Evolutionary conservation across 139 green algal species (phyloP).

Genomic region (Chlorokybus atmophyticus): DNA sequence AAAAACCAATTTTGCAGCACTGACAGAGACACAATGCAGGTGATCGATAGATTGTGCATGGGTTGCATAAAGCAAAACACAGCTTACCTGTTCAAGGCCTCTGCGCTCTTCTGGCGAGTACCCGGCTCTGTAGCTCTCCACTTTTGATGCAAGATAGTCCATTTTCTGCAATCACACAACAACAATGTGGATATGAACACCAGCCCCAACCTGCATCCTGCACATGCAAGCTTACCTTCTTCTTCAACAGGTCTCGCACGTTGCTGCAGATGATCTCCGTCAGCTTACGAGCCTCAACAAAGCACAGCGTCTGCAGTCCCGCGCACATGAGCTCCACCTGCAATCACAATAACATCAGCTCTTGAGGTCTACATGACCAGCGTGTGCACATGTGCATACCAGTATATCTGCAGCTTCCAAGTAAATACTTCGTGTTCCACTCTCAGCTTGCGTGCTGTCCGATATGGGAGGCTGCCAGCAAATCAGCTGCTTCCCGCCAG

Average conservation of each 20-base stretch:
- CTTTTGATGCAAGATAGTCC: background rate
- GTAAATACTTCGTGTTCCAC: too few relatives aligned
- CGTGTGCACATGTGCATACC: too few relatives aligned
- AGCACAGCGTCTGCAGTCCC: slow-evolving; percentile 14
- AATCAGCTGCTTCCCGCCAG: slow-evolving; percentile 12
- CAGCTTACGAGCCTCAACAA: slow-evolving; percentile 20
- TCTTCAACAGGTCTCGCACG: slow-evolving; percentile 9
- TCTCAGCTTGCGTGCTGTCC: slow-evolving; percentile 10
- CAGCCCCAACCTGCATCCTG: too few relatives aligned
- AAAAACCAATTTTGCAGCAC: too few relatives aligned
- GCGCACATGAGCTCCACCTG: slow-evolving; percentile 1
- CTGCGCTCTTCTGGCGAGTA: slow-evolving; percentile 14
- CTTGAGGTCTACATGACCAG: too few relatives aligned
- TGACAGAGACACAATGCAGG: too few relatives aligned
- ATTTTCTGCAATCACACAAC: background rate
- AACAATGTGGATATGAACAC: too few relatives aligned
- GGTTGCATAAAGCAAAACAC: background rate
- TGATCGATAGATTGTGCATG: too few relatives aligned
- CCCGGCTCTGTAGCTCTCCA: slow-evolving; percentile 27
- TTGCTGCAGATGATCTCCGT: slow-evolving; percentile 22
- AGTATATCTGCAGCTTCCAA: slow-evolving; percentile 23
- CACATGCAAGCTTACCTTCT: slow-evolving; percentile 7
- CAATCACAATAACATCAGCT: too few relatives aligned
- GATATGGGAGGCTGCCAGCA: slow-evolving; percentile 10
- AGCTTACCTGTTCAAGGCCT: slow-evolving; percentile 9